Conservation (phyloP, 2,329 filamentous ascomycete species). For the Fonsecaea multimorphosa region DNA sequence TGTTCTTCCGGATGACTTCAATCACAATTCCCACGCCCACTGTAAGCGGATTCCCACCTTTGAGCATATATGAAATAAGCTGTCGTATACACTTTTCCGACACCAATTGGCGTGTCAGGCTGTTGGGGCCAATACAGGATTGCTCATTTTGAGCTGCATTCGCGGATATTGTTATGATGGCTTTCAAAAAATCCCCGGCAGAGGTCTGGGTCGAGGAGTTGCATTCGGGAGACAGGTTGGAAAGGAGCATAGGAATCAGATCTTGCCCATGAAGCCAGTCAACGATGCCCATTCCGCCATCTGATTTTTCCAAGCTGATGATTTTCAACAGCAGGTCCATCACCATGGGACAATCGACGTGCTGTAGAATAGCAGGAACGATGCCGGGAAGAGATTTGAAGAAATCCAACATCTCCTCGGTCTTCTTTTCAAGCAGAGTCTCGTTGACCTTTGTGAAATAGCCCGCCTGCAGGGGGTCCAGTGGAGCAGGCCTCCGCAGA, state of each 20-base stretch:
- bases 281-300: constrained; percentile 89
- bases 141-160: constrained; percentile 98
- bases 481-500: constrained; percentile 77
- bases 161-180: constrained; percentile 97
- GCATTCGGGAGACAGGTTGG: constrained; percentile 83
- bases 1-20: constrained; percentile 98
- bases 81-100: constrained; percentile 81
- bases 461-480: constrained; percentile 91
- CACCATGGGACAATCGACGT: constrained; percentile 96
- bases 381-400: constrained; percentile 83
- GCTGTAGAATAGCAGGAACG: constrained; percentile 82
- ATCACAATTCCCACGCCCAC: constrained; percentile 98
- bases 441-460: constrained; percentile 99
- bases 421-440: constrained; percentile 96
- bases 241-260: constrained; percentile 83
- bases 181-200: constrained; percentile 96
- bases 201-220: constrained; percentile 92
- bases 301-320: constrained; percentile 90
- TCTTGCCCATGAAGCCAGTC: constrained; percentile 94
- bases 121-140: constrained; percentile 98
- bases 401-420: constrained; percentile 92
- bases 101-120: constrained; percentile 91
- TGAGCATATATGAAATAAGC: constrained; percentile 89
- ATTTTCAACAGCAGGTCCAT: constrained; percentile 98
- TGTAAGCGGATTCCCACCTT: constrained; percentile 89